Evolutionary conservation across 192 early-diverging fungal genomes (phyloP).

Genomic region (Ambispora gerdemannii): DNA sequence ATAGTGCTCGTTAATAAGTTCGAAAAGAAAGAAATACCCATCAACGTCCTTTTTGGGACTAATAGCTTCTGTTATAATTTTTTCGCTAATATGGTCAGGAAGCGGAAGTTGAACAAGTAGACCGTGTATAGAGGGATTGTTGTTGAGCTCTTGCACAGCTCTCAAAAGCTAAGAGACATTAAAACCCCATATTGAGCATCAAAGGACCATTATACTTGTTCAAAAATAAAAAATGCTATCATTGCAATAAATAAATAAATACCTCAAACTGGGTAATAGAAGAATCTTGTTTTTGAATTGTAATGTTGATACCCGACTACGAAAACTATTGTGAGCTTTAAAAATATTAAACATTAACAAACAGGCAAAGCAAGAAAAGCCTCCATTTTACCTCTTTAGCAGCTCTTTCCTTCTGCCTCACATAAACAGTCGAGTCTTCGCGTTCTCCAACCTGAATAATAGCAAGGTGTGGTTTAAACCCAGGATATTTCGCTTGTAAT

Average conservation of each 20-base stretch:
- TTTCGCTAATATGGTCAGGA: slow-evolving; percentile 81
- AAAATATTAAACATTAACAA: no score
- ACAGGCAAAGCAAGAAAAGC: no score
- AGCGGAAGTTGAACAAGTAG: slow-evolving; percentile 95
- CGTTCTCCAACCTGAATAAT: slow-evolving; percentile 91
- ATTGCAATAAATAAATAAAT: slow-evolving; percentile 5
- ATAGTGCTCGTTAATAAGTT: no score
- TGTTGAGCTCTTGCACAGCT: slow-evolving; percentile 70
- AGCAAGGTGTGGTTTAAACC: slow-evolving; percentile 78
- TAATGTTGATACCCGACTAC: slow-evolving; percentile 77
- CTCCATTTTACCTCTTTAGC: slow-evolving; percentile 75
- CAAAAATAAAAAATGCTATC: not conserved
- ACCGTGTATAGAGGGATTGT: slow-evolving; percentile 82
- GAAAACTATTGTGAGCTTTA: not conserved
- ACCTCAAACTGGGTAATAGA: slow-evolving; percentile 67
- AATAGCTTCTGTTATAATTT: slow-evolving; percentile 80
- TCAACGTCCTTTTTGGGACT: slow-evolving; percentile 93
- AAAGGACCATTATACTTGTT: not conserved
- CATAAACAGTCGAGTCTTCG: slow-evolving; percentile 92
- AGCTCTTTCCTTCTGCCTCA: slow-evolving; percentile 89
- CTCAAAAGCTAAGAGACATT: slow-evolving; percentile 58
- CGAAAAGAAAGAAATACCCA: slow-evolving; percentile 62
- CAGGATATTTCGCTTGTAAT: slow-evolving; percentile 58
- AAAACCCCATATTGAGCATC: no score
- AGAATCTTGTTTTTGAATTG: slow-evolving; percentile 62